phyloP scores from a whole-genome alignment of 371 early-diverging fungal genomes.

The Circinella minor region DNA sequence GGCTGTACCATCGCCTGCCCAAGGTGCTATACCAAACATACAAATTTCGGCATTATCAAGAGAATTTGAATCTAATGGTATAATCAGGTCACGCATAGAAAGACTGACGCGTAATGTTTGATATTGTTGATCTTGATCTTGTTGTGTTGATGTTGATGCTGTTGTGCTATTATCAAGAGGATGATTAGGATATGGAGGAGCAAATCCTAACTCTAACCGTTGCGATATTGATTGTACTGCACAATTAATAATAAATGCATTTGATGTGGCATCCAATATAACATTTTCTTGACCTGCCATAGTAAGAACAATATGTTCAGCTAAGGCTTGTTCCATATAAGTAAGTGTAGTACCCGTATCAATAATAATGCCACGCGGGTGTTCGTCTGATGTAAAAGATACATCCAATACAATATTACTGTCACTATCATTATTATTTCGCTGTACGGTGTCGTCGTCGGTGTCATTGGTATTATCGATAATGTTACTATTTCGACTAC shows the following conservation, averaged over 20 bases:
- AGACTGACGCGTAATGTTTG: slow-evolving; percentile 24
- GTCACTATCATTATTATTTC: neutral
- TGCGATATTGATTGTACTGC: slow-evolving; percentile 12
- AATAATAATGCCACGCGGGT: slow-evolving; percentile 21
- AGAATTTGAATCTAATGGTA: slow-evolving; percentile 34
- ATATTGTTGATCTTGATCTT: neutral
- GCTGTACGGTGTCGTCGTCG: too few species aligned
- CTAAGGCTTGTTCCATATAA: slow-evolving; percentile 37
- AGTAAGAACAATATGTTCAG: slow-evolving; percentile 23
- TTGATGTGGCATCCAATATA: slow-evolving; percentile 22
- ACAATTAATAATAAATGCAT: slow-evolving; percentile 32
- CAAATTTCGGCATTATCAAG: slow-evolving; percentile 23
- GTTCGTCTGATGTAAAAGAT: slow-evolving; percentile 19
- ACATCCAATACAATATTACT: slow-evolving; percentile 14
- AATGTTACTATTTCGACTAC: too few species aligned
- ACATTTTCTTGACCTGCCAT: slow-evolving; percentile 27
- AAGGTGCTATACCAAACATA: slow-evolving; percentile 47
- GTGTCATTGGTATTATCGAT: neutral
- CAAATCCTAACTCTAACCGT: slow-evolving; percentile 7
- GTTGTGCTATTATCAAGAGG: too few species aligned
- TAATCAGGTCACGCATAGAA: slow-evolving; percentile 35
- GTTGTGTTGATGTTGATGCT: neutral
- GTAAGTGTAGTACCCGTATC: slow-evolving; percentile 54
- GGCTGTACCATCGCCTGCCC: slow-evolving; percentile 1
- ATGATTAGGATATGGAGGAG: slow-evolving; percentile 11